Base-by-base conservation (phyloP, 306 rosid species). In the Vicia villosa region DNA sequence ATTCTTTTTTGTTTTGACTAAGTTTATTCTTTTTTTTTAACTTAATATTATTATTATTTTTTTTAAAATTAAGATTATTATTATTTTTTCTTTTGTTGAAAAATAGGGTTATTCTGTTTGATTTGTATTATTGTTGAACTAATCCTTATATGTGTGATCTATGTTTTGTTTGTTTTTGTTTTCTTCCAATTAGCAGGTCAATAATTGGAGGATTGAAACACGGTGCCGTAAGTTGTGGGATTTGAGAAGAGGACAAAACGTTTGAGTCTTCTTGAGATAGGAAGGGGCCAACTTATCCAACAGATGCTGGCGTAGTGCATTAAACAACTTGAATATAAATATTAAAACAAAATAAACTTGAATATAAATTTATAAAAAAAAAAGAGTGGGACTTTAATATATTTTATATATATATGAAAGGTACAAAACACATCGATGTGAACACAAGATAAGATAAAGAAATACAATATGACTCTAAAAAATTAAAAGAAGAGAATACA, bases 101-200 rank as follows among this genome's bases (percentile, higher is more conserved):
- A 49, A 17, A 17, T 13, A 12, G 0, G 7, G 21, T 58, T 56
- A 38, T 63, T 81, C 5, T 41, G 15, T 16, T 72, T 76, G 10
- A 61, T 66, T 72, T 54, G 16, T 17, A 40, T 65, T 40, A 16
- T n/a, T 19, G 2, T 52, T 56, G 47, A 30, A 40, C 45, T 62
- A 14, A 62, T 42, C 5, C 9, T 49, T 49, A 16, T 26, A 10
- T 51, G 11, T 15, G 41, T 56, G 40, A 54, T 19, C 4, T 7
- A 10, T 2, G 54, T 10, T 59, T 38, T 24, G 10, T 1, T 34
- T 34, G 38, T 34, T 34, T 1, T 26, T 9, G 63, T 49, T 61
- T 47, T 66, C 13, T 47, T 64, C 21, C 10, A 28, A 52, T 70
- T 79, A 82, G 67, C 86, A 86, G 88, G 85, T 78, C 79, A 63